Base-by-base conservation (phyloP, 768 basidiomycete genomes). In the Myochromella boudieri region DNA sequence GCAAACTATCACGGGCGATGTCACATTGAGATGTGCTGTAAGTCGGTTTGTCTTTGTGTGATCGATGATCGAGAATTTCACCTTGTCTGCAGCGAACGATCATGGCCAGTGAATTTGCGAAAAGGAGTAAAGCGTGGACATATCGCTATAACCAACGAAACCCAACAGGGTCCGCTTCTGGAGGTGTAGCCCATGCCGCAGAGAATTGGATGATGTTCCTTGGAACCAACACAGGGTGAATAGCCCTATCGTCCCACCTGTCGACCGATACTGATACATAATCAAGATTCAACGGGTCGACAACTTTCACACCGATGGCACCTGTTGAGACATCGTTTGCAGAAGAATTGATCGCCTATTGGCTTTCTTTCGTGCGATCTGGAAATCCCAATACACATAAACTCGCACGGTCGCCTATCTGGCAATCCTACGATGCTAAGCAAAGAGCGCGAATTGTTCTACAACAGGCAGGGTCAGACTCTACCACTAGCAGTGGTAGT, bases 201-300 rank as follows among this genome's bases (percentile, higher is more conserved):
- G 83, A 82, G 58, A 82, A 84, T 54, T 83, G 78, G 77, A 82
- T 82, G 79, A 78, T 84, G 81, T 83, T 82, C 65, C 60, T 62
- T 17, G 82, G 84, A 1, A 75, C 70, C 1, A 77, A 77, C 47
- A 82, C 81, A 24, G 82, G 82, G 84, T 82, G 55, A 15, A 68
- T 54, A 1, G 26, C 17, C 17, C 38, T 12, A 38, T 32, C 37
- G 11, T 38, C 14, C 1, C n/a, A n/a, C n/a, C n/a, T n/a, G n/a
- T n/a, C n/a, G n/a, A n/a, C n/a, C n/a, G n/a, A 20, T 38, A 24
- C 12, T 17, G 8, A 38, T 39, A n/a, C n/a, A n/a, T n/a, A 2
- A 21, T n/a, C 2, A 36, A 63, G 62, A 12, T 6, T 44, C 11
- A 56, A 56, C 25, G 55, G 55, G 3, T 43, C 57, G 17, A 46